Evolutionary conservation across 495 filamentous ascomycete species (phyloP).

Genomic region (Hypoxylon crocopeplum): DNA sequence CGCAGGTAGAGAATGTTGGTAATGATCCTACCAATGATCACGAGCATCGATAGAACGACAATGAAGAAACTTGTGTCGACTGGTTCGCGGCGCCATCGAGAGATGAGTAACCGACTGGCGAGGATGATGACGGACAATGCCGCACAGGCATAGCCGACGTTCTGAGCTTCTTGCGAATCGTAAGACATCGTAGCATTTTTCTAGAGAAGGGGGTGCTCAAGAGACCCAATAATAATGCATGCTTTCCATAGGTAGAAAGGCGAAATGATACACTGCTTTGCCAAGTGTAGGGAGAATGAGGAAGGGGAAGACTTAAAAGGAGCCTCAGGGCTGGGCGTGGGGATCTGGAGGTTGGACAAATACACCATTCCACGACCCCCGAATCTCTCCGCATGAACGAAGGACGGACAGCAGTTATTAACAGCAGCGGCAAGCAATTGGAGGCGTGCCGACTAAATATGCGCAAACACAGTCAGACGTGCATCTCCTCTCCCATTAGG

Average conservation of each 20-base stretch:
- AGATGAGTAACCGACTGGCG: constrained; percentile 20
- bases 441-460: constrained; percentile 4
- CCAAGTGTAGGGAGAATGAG: not conserved
- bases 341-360: not conserved
- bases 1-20: constrained; percentile 26
- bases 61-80: constrained; percentile 33
- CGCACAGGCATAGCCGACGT: constrained; percentile 30
- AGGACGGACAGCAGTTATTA: constrained; percentile 5
- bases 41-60: constrained; percentile 27
- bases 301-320: not conserved
- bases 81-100: constrained; percentile 36
- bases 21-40: constrained; percentile 31
- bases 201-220: constrained; percentile 1
- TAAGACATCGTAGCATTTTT: constrained; percentile 17
- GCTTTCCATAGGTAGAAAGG: not conserved
- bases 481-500: constrained; percentile 12
- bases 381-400: constrained; percentile 22
- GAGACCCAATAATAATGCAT: constrained; percentile 6
- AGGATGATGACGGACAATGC: constrained; percentile 32
- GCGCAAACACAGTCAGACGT: constrained; percentile 10
- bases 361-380: not conserved
- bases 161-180: constrained; percentile 16
- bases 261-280: not conserved
- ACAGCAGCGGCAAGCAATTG: not conserved
- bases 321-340: not conserved